Evolutionary conservation across 345 rosid genomes (phyloP), one percentile per base, ranked within the genome.

Genomic region (Dipteronia sinensis): DNA sequence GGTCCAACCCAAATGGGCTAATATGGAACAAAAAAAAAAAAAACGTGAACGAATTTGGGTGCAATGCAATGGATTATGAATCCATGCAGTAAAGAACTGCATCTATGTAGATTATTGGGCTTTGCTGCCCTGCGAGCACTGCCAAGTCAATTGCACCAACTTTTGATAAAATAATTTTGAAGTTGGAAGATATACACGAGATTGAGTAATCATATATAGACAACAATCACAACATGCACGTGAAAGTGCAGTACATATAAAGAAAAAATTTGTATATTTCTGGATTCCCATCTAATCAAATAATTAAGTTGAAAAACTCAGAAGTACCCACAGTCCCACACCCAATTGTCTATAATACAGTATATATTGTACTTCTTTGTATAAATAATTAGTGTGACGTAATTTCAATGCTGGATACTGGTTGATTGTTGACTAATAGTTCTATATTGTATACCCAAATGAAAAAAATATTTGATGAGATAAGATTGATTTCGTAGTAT

Each of bases 151-250:
- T 51, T n/a, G 56, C 56, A 16, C 58, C n/a, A 53, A 53, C 19
- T 5, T 53, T 4, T 53, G n/a, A 53, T 53, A 53, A 53, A 53
- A 15, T 49, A 49, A 15, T 15, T 15, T 49, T 15, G 38, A n/a
- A n/a, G n/a, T n/a, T n/a, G n/a, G n/a, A 34, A 49, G 16, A 49
- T 49, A 2, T 0, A 15, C 55, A 49, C 19, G 40, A 12, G 65
- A n/a, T n/a, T n/a, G 1, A 59, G 62, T 22, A n/a, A 46, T 8
- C 2, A 15, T 1, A 9, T 42, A 42, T 5, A 34, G 68, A n/a
- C n/a, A n/a, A n/a, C n/a, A n/a, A n/a, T n/a, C n/a, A 25, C 42
- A 62, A 34, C 68, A 61, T 73, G 72, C 65, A 34, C 65, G 72
- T 76, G 72, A 67, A 76, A 40, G 67, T 67, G 63, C 42, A 34